Evolutionary conservation across 176 grass and related monocot species (phyloP), one percentile per base, ranked within the genome.

Genomic region (Oryza meridionalis): DNA sequence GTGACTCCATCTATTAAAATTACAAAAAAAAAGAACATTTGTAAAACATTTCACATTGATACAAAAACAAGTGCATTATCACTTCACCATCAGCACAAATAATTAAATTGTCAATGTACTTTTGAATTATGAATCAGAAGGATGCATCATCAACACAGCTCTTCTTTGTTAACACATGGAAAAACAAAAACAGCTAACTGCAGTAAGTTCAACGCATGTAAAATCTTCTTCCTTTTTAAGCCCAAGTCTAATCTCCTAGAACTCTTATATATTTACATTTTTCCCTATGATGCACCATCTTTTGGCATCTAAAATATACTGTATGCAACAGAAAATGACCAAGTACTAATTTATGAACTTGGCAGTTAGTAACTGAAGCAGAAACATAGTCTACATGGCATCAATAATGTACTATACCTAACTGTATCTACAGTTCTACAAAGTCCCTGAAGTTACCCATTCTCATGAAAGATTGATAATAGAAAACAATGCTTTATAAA

Each of bases 1-100:
- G 69, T 53, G 84, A n/a, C 9, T 87, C 88, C 88, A 84, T 84
- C 88, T 90, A 63, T 67, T 37, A 79, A 77, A 78, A 87, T 69
- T 13, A 68, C 12, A 79, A 75, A 37, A 35, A 35, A 37, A 9
- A 31, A 64, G 49, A 14, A 25, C 9, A 77, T 47, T 59, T 78
- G 59, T 78, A 9, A 77, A 47, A 72, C 19, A 40, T 42, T 44
- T 77, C 80, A 58, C 33, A 73, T 73, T 72, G 49, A 62, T 73
- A 68, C 62, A 78, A 67, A 19, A 82, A 82, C 37, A 47, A 59
- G 19, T 77, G 31, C 12, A 85, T 55, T 21, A 63, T 67, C 67
- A 73, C 50, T 77, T 43, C 12, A 77, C 43, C 37, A 69, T 67
- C 73, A 68, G 49, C 70, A 77, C 17, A 67, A 77, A 72, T 67